These are phyloP conservation scores for Mycena pura DNA, from an alignment of 768 basidiomycete genomes.

Conservation along the genomic window DNA sequence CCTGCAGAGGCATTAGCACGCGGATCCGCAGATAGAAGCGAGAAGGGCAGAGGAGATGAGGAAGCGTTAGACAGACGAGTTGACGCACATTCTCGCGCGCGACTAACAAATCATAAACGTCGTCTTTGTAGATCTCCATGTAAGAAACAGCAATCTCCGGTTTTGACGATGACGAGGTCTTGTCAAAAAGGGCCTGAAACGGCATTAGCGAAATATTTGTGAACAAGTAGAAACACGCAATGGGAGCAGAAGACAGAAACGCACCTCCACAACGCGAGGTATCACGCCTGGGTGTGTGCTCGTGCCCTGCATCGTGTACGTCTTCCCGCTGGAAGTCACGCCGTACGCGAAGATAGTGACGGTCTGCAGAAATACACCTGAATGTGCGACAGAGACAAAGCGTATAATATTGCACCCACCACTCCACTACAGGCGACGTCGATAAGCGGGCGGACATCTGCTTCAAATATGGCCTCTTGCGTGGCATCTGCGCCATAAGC, in stretches of 20 bases:
- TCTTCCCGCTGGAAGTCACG: conserved; percentile 91
- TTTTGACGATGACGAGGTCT: conserved; percentile 37
- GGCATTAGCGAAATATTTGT: neutral
- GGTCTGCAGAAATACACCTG: conserved; percentile 52
- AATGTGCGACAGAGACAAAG: neutral
- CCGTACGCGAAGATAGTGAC: conserved; percentile 92
- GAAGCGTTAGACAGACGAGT: neutral
- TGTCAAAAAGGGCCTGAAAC: conserved; percentile 62
- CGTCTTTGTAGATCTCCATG: conserved; percentile 93
- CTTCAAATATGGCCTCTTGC: conserved; percentile 79
- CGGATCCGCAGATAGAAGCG: neutral
- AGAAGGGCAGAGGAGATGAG: neutral
- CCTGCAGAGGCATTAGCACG: conserved; percentile 33
- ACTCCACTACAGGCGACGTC: conserved; percentile 81
- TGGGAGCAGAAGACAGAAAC: conserved; percentile 22
- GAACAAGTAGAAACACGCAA: neutral
- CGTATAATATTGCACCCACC: conserved; percentile 49
- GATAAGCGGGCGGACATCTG: conserved; percentile 78
- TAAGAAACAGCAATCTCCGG: conserved; percentile 63
- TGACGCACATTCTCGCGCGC: conserved; percentile 68
- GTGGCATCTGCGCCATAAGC: conserved; percentile 75
- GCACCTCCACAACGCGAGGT: conserved; percentile 76
- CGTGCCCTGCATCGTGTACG: conserved; percentile 91
- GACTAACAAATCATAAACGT: conserved; percentile 87
- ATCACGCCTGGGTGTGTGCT: conserved; percentile 81